phyloP scores from a whole-genome alignment of 2,329 filamentous ascomycete species.

The Scedosporium minutisporum region DNA sequence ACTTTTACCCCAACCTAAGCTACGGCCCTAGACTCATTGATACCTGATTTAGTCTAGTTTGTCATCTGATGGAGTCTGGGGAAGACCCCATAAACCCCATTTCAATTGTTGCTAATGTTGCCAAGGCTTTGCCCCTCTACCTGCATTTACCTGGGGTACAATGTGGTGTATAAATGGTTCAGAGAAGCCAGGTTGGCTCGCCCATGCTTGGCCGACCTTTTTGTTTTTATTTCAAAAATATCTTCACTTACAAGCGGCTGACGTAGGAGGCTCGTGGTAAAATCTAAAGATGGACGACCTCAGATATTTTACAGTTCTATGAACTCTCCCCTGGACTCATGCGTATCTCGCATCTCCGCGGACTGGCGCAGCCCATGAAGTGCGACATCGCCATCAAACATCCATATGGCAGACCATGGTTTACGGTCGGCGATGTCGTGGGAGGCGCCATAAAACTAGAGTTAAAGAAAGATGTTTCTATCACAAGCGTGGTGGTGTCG shows the following conservation, averaged over 20 bases:
- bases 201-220: not conserved
- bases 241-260: not conserved
- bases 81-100: not conserved
- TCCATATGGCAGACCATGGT: not conserved
- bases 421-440: not conserved
- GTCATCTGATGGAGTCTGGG: no score
- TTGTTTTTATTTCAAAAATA: not conserved
- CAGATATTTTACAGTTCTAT: not conserved
- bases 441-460: not conserved
- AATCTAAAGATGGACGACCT: not conserved
- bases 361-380: not conserved
- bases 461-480: not conserved
- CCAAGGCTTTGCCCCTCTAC: not conserved
- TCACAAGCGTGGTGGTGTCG: not conserved
- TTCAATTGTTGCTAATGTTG: not conserved
- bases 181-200: not conserved
- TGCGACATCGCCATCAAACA: not conserved
- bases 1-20: no score
- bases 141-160: not conserved
- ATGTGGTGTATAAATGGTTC: not conserved
- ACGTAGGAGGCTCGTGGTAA: not conserved
- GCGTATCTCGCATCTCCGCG: slow-evolving; percentile 1
- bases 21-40: no score
- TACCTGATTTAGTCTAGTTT: no score
- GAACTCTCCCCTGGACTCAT: not conserved